phyloP scores from a whole-genome alignment of 2,329 filamentous ascomycete species.

The Aspergillaceae sp. region DNA sequence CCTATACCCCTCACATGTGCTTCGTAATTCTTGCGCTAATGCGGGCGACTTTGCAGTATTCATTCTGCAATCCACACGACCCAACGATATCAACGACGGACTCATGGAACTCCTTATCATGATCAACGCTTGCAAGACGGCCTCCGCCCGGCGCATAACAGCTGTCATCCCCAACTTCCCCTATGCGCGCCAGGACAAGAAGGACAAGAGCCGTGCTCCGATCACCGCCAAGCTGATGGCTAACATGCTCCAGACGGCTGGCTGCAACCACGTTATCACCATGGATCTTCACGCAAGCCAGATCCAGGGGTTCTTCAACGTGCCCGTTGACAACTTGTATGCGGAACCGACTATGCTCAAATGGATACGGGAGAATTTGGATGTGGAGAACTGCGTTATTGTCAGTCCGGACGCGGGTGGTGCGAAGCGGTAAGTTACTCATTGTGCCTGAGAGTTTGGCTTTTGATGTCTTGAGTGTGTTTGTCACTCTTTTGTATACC shows the following conservation, averaged over 20 bases:
- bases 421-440: constrained; percentile 61
- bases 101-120: constrained; percentile 98
- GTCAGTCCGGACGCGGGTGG: constrained; percentile 92
- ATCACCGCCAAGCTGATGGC: constrained; percentile 94
- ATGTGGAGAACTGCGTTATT: constrained; percentile 77
- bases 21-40: constrained; percentile 3
- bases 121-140: constrained; percentile 88
- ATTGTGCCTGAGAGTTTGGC: not conserved
- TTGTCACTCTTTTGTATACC: too few relatives aligned
- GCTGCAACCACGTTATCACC: constrained; percentile 87
- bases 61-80: constrained; percentile 89
- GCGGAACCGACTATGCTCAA: constrained; percentile 85
- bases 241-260: constrained; percentile 93
- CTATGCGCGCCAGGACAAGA: constrained; percentile 95
- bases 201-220: constrained; percentile 89
- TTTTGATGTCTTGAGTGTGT: not conserved
- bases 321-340: constrained; percentile 73
- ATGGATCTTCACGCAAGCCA: constrained; percentile 94
- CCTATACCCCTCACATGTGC: not conserved
- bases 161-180: constrained; percentile 94
- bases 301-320: constrained; percentile 93
- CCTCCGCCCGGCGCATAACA: constrained; percentile 81
- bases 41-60: constrained; percentile 53
- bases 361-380: constrained; percentile 82
- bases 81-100: constrained; percentile 94